Evolutionary conservation across 129 eudicot genomes (phyloP).

Genomic region (Mikania micrantha): DNA sequence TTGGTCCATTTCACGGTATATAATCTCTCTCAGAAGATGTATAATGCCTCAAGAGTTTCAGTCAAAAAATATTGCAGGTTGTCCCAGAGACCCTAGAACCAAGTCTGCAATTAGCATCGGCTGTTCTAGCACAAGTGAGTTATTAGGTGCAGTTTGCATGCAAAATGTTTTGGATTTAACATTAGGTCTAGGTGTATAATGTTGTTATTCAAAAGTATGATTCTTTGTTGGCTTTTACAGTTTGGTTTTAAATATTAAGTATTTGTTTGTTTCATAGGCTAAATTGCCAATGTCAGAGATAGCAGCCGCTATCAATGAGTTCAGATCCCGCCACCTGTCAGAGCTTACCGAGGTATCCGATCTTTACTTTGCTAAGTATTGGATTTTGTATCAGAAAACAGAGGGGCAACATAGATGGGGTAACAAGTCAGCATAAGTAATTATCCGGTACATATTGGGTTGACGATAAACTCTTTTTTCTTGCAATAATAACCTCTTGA

Average conservation of each 20-base stretch:
- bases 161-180: not conserved
- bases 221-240: constrained; percentile 4
- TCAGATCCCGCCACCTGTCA: constrained; percentile 92
- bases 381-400: constrained; percentile 1
- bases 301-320: constrained; percentile 91
- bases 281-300: constrained; percentile 93
- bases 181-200: not conserved
- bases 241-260: not conserved
- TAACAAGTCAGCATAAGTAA: too few species aligned
- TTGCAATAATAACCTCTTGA: too few species aligned
- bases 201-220: not conserved
- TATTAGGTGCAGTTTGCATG: not conserved
- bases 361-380: not conserved
- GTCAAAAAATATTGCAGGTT: constrained; percentile 44
- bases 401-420: not conserved
- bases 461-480: not conserved
- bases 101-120: constrained; percentile 92
- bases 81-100: constrained; percentile 98
- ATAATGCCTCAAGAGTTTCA: constrained; percentile 6
- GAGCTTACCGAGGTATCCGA: constrained; percentile 87
- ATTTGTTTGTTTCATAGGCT: constrained; percentile 46
- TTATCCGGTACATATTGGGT: not conserved
- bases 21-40: not conserved
- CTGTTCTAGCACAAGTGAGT: constrained; percentile 92
- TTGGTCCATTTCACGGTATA: not conserved